phyloP scores from a whole-genome alignment of 2,329 filamentous ascomycete species.

The Claviceps sorghi region DNA sequence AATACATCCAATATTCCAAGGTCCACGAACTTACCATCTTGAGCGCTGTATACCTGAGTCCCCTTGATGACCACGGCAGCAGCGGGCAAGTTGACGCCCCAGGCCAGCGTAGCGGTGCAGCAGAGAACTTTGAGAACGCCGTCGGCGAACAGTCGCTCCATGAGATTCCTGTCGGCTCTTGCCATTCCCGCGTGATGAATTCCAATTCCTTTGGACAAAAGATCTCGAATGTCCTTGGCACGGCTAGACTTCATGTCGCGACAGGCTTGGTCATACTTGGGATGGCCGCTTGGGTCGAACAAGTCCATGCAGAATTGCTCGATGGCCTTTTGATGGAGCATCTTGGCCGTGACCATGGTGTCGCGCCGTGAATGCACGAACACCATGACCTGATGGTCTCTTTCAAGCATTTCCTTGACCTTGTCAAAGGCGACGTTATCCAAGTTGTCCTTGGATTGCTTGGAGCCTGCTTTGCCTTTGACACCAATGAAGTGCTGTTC shows the following conservation, averaged over 20 bases:
- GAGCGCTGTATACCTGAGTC: constrained; percentile 89
- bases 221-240: constrained; percentile 73
- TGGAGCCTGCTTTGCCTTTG: constrained; percentile 74
- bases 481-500: constrained; percentile 97
- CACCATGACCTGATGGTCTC: constrained; percentile 96
- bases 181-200: constrained; percentile 97
- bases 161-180: constrained; percentile 83
- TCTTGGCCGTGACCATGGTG: constrained; percentile 75
- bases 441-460: constrained; percentile 73
- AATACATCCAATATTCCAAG: constrained; percentile 91
- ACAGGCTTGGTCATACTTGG: constrained; percentile 64
- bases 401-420: constrained; percentile 78
- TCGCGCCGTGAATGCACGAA: constrained; percentile 97
- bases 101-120: constrained; percentile 93
- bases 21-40: constrained; percentile 93
- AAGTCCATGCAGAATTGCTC: constrained; percentile 69
- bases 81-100: constrained; percentile 96
- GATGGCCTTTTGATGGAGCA: constrained; percentile 70
- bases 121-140: constrained; percentile 94
- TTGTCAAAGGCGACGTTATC: constrained; percentile 86
- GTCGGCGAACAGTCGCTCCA: constrained; percentile 80
- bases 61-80: constrained; percentile 97
- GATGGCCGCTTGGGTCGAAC: constrained; percentile 67
- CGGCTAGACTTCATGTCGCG: constrained; percentile 76
- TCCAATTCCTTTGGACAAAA: constrained; percentile 80